Evolutionary conservation across 257 asterid genomes (phyloP).

Genomic region (Henckelia pumila): DNA sequence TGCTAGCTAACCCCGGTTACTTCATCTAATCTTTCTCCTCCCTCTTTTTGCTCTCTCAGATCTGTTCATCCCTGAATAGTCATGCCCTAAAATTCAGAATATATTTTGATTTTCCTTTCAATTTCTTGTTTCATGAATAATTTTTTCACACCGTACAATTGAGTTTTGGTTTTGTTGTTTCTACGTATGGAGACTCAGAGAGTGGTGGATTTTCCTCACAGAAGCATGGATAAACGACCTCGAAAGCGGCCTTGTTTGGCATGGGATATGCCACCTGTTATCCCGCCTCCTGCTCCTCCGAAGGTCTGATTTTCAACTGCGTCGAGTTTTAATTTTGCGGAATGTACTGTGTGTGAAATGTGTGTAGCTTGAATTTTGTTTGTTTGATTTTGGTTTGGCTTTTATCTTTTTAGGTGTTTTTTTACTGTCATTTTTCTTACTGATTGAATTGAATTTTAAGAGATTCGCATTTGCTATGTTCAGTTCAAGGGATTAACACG

Average conservation of each 20-base stretch:
- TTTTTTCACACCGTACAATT: slow-evolving; percentile 20
- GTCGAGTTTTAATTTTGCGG: neutral
- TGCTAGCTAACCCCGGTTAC: slow-evolving; percentile 42
- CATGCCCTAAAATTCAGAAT: slow-evolving; percentile 24
- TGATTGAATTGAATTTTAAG: neutral
- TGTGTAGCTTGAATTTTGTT: neutral
- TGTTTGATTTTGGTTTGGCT: neutral
- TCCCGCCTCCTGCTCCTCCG: slow-evolving; percentile 47
- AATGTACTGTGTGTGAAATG: neutral
- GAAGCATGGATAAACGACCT: slow-evolving; percentile 68
- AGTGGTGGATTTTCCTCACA: slow-evolving; percentile 51
- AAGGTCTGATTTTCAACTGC: slow-evolving; percentile 35
- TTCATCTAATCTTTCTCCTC: slow-evolving; percentile 27
- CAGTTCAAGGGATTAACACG: slow-evolving; percentile 14
- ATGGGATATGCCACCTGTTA: slow-evolving; percentile 59
- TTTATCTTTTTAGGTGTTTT: neutral
- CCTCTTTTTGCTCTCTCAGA: slow-evolving; percentile 28
- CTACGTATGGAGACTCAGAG: slow-evolving; percentile 67
- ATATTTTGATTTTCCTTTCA: neutral
- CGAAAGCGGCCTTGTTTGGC: slow-evolving; percentile 78
- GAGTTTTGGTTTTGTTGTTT: neutral
- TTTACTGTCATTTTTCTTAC: neutral
- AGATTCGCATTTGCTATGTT: no score
- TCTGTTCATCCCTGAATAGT: slow-evolving; percentile 21
- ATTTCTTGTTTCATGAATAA: slow-evolving; percentile 2